These are phyloP conservation scores for Heimioporus retisporus DNA, from an alignment of 1,284 basidiomycete species.

Conservation along the genomic window DNA sequence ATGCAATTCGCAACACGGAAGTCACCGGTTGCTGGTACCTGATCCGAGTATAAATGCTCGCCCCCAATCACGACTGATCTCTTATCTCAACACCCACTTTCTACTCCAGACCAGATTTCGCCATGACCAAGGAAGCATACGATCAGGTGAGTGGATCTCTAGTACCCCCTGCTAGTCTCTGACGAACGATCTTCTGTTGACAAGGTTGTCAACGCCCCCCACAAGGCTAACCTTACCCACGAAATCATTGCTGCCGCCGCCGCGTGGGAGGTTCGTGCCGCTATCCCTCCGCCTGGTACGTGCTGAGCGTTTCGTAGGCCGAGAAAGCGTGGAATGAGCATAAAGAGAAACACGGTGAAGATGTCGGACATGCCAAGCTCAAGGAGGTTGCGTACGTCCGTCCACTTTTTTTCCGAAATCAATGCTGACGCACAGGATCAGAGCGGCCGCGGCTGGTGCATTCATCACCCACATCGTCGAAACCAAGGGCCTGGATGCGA, in stretches of 20 bases:
- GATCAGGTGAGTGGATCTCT: constrained; percentile 22
- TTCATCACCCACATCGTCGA: constrained; percentile 59
- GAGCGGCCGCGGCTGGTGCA: constrained; percentile 48
- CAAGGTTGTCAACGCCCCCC: constrained; percentile 49
- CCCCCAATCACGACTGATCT: constrained; percentile 18
- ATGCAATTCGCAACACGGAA: constrained; percentile 5
- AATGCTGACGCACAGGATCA: constrained; percentile 13
- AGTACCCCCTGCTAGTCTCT: neutral
- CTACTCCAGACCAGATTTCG: neutral
- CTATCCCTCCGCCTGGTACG: neutral
- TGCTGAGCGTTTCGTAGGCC: constrained; percentile 31
- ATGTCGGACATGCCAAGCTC: constrained; percentile 22
- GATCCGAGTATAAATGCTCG: constrained; percentile 30
- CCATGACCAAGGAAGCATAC: constrained; percentile 29
- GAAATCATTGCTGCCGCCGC: constrained; percentile 42
- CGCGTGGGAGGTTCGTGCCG: constrained; percentile 30
- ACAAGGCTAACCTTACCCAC: constrained; percentile 41
- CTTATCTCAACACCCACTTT: constrained; percentile 14
- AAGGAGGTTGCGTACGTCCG: constrained; percentile 39
- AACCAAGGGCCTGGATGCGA: constrained; percentile 60
- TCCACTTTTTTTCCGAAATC: neutral
- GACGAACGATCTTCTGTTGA: constrained; percentile 8
- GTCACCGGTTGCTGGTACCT: neutral
- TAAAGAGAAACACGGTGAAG: constrained; percentile 24
- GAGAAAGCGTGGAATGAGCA: constrained; percentile 38